Conservation (phyloP, 352 stramenopile genomes). For the Peronospora tabacina region DNA sequence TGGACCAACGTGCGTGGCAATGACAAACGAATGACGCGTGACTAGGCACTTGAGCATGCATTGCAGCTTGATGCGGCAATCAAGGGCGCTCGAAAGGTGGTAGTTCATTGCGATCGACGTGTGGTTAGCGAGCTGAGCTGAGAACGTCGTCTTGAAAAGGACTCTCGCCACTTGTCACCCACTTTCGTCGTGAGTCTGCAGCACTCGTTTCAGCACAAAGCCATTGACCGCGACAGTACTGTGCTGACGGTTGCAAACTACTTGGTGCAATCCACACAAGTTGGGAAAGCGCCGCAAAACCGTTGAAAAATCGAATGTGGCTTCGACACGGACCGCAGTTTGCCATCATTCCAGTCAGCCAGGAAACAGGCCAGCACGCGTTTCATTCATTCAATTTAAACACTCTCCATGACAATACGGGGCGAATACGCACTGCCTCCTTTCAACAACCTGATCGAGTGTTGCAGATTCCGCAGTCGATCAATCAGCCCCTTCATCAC, state of each 20-base stretch:
- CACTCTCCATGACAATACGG: slow-evolving; percentile 70
- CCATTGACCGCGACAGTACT: slow-evolving; percentile 44
- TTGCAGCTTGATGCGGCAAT: slow-evolving; percentile 46
- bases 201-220: slow-evolving; percentile 37
- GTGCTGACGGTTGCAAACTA: background rate
- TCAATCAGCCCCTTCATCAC: slow-evolving; percentile 85
- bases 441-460: slow-evolving; percentile 68
- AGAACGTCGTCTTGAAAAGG: slow-evolving; percentile 32
- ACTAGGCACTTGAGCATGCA: too few relatives aligned
- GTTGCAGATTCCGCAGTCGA: slow-evolving; percentile 62
- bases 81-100: slow-evolving; percentile 44
- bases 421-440: slow-evolving; percentile 50
- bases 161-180: slow-evolving; percentile 24
- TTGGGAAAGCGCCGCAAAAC: too few relatives aligned
- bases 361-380: background rate
- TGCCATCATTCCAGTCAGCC: slow-evolving; percentile 11
- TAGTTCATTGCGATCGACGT: slow-evolving; percentile 34
- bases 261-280: background rate
- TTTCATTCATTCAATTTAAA: slow-evolving; percentile 29
- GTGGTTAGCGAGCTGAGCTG: slow-evolving; percentile 22
- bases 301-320: background rate
- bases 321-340: background rate
- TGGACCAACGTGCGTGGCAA: too few relatives aligned
- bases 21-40: too few relatives aligned
- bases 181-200: slow-evolving; percentile 31